A percentile compares a stretch with the other conserved stretches of the same genome.
Evolutionary conservation across 352 stramenopile genomes (phyloP).

Genomic region (Globisporangium perplexum): DNA sequence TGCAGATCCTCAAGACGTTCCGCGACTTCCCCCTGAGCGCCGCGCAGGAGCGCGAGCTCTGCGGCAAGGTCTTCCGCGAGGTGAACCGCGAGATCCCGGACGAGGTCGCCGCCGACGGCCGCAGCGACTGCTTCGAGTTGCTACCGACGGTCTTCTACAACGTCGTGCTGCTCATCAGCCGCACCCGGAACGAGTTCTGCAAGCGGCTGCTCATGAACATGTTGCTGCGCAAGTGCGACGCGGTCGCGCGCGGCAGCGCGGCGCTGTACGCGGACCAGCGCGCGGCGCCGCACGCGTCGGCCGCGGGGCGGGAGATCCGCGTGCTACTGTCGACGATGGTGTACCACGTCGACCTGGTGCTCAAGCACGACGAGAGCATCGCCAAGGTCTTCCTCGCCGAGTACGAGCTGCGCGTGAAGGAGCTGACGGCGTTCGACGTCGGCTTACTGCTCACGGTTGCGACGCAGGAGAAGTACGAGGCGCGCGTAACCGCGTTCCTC

Average conservation of each 20-base stretch:
- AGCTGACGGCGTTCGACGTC: constrained; percentile 36
- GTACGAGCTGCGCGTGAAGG: constrained; percentile 24
- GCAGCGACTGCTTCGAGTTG: constrained; percentile 18
- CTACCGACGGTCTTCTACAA: constrained; percentile 39
- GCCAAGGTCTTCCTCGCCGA: constrained; percentile 30
- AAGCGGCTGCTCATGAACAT: constrained; percentile 29
- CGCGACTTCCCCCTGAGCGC: constrained; percentile 27
- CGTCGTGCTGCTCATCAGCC: constrained; percentile 29
- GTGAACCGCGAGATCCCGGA: constrained; percentile 20
- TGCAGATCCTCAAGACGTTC: constrained; percentile 46
- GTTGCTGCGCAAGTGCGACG: constrained; percentile 28
- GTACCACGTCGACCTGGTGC: constrained; percentile 44
- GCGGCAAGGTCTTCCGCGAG: constrained; percentile 38
- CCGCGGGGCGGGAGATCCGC: constrained; percentile 18
- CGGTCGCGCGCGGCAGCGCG: constrained; percentile 2
- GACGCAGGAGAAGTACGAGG: constrained; percentile 25
- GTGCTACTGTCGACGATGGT: constrained; percentile 43
- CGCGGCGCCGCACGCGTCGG: not conserved
- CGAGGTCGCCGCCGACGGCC: constrained; percentile 1
- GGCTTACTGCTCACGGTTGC: constrained; percentile 36
- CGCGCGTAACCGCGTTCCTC: constrained; percentile 19
- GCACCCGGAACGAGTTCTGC: constrained; percentile 24
- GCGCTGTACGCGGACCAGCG: constrained; percentile 9
- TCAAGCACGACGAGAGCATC: constrained; percentile 37
- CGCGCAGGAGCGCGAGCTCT: constrained; percentile 29